phyloP scores from a whole-genome alignment of 2,329 filamentous ascomycete species.

The Hirsutella thompsonii region DNA sequence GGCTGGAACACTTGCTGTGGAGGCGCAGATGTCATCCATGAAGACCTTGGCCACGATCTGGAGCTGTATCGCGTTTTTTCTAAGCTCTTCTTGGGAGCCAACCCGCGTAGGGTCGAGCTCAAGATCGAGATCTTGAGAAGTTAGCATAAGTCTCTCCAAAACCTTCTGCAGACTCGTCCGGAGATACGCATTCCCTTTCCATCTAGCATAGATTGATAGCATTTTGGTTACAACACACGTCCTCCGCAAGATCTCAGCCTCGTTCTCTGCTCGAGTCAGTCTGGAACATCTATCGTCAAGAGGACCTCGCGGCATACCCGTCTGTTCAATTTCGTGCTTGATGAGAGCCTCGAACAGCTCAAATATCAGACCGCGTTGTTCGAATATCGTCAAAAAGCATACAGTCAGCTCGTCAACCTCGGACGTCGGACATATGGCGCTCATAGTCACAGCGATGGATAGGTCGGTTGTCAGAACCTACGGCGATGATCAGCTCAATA shows the following conservation, averaged over 20 bases:
- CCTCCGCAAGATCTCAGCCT: slow-evolving; percentile 52
- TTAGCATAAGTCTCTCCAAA: slow-evolving; percentile 51
- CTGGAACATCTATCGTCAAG: background rate
- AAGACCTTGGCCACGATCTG: slow-evolving; percentile 58
- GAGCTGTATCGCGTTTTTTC: slow-evolving; percentile 54
- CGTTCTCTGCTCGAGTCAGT: slow-evolving; percentile 36
- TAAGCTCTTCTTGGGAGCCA: slow-evolving; percentile 44
- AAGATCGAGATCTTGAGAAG: slow-evolving; percentile 53
- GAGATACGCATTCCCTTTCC: slow-evolving; percentile 54
- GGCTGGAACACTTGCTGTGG: slow-evolving; percentile 44
- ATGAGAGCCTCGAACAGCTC: slow-evolving; percentile 53
- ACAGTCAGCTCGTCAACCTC: slow-evolving; percentile 59
- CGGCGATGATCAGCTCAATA: background rate
- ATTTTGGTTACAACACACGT: slow-evolving; percentile 63
- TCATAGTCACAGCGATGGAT: slow-evolving; percentile 49
- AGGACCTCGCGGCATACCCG: slow-evolving; percentile 24
- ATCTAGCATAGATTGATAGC: slow-evolving; percentile 58
- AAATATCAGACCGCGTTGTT: slow-evolving; percentile 50
- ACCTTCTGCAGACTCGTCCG: slow-evolving; percentile 53
- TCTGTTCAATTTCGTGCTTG: slow-evolving; percentile 56
- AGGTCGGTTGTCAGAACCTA: slow-evolving; percentile 50
- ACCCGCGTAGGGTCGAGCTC: slow-evolving; percentile 55
- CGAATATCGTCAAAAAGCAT: slow-evolving; percentile 56
- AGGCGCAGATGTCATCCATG: slow-evolving; percentile 57
- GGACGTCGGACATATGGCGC: slow-evolving; percentile 50